Evolutionary conservation across 2,329 filamentous ascomycete genomes (phyloP).

Genomic region (Talaromyces sp.): DNA sequence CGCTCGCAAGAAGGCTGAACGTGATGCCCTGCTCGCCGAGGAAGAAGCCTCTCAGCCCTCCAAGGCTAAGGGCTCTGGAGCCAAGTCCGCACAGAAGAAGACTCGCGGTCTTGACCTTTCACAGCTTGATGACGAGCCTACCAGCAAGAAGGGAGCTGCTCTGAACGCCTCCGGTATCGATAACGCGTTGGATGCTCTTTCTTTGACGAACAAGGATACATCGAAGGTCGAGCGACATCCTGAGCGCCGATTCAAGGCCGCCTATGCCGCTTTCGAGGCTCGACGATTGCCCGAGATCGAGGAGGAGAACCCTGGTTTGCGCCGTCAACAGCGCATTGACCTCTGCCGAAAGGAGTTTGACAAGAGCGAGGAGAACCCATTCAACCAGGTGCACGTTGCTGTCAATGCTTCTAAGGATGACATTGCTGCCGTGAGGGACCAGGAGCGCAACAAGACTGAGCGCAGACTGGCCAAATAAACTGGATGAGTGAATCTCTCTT

Average conservation of each 20-base stretch:
- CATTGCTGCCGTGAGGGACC: slow-evolving; percentile 63
- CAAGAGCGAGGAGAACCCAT: slow-evolving; percentile 91
- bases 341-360: slow-evolving; percentile 90
- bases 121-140: slow-evolving; percentile 67
- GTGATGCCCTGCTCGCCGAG: slow-evolving; percentile 76
- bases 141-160: slow-evolving; percentile 53
- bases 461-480: slow-evolving; percentile 54
- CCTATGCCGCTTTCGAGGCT: slow-evolving; percentile 81
- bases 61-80: slow-evolving; percentile 62
- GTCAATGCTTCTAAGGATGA: slow-evolving; percentile 84
- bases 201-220: slow-evolving; percentile 61
- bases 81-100: slow-evolving; percentile 55
- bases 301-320: slow-evolving; percentile 75
- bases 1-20: slow-evolving; percentile 88
- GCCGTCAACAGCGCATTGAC: slow-evolving; percentile 82
- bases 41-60: slow-evolving; percentile 73
- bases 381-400: slow-evolving; percentile 77
- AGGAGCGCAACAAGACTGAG: slow-evolving; percentile 76
- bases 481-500: not conserved
- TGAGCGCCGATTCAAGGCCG: slow-evolving; percentile 83
- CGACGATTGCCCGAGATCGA: slow-evolving; percentile 82
- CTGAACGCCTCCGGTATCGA: slow-evolving; percentile 89
- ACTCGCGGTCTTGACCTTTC: slow-evolving; percentile 72
- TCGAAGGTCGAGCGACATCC: slow-evolving; percentile 85
- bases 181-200: slow-evolving; percentile 86